A percentile compares a stretch with the other conserved stretches of the same genome.
Conservation (phyloP, 176 grass and related monocot species). For the Zizania latifolia region DNA sequence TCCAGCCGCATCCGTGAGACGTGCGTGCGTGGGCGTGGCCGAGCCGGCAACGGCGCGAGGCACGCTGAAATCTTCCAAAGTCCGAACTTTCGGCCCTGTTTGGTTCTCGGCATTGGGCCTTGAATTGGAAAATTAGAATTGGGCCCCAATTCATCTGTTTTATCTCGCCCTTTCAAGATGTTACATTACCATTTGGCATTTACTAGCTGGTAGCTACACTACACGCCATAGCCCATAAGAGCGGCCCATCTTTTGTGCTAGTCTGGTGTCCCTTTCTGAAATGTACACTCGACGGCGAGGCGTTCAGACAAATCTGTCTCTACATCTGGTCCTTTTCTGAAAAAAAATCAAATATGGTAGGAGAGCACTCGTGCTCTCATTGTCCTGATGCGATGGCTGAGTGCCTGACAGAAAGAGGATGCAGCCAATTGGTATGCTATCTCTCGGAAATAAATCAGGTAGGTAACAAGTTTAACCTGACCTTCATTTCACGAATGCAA, state of each 20-base stretch:
- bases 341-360: not conserved
- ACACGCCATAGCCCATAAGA: not conserved
- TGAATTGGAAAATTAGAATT: no score
- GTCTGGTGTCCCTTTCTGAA: not conserved
- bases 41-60: no score
- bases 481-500: not conserved
- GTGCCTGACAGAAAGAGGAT: not conserved
- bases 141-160: no score
- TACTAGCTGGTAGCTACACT: no score
- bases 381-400: not conserved
- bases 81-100: no score
- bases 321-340: not conserved
- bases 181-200: no score
- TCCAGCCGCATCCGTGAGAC: no score
- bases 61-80: no score
- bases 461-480: not conserved
- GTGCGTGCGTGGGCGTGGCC: no score
- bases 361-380: not conserved
- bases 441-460: no score
- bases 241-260: not conserved
- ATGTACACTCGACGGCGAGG: not conserved
- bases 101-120: no score
- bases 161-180: no score
- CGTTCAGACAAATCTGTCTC: not conserved
- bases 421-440: not conserved